Evolutionary conservation across 768 basidiomycete species (phyloP).

Genomic region (Hortiboletus campestris): DNA sequence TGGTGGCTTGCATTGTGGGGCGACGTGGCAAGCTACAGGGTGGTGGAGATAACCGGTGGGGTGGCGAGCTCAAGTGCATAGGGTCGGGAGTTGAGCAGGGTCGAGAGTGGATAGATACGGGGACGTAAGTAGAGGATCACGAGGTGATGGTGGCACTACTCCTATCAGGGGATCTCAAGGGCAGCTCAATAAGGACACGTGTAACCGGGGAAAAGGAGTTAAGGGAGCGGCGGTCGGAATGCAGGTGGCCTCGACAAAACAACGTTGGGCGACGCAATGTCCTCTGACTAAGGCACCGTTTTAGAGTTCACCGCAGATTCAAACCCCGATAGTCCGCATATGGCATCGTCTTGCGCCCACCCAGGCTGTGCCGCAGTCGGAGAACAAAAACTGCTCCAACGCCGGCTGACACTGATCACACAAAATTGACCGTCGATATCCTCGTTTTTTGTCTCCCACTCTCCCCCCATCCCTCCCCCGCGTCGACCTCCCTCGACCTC

Average conservation of each 20-base stretch:
- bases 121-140: slow-evolving; percentile 15
- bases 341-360: slow-evolving; percentile 25
- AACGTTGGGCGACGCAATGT: no score
- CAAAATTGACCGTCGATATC: slow-evolving; percentile 28
- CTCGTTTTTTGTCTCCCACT: slow-evolving; percentile 20
- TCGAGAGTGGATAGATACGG: slow-evolving; percentile 1
- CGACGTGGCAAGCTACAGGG: not conserved
- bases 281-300: slow-evolving; percentile 1
- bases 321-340: slow-evolving; percentile 24
- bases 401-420: slow-evolving; percentile 31
- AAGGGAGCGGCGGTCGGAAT: slow-evolving; percentile 8
- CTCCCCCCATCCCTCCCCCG: not conserved
- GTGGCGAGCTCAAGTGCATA: not conserved
- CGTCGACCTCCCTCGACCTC: not conserved
- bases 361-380: slow-evolving; percentile 33
- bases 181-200: slow-evolving; percentile 14
- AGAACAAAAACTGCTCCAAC: slow-evolving; percentile 34
- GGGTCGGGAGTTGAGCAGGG: slow-evolving; percentile 1
- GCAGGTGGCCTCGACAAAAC: slow-evolving; percentile 17
- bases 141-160: slow-evolving; percentile 22
- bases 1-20: no score
- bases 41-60: not conserved
- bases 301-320: slow-evolving; percentile 29
- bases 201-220: slow-evolving; percentile 17
- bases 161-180: slow-evolving; percentile 22